A percentile compares a stretch with the other conserved stretches of the same genome.
Evolutionary conservation across 2,329 filamentous ascomycete species (phyloP).

Genomic region (Fusarium sp.): DNA sequence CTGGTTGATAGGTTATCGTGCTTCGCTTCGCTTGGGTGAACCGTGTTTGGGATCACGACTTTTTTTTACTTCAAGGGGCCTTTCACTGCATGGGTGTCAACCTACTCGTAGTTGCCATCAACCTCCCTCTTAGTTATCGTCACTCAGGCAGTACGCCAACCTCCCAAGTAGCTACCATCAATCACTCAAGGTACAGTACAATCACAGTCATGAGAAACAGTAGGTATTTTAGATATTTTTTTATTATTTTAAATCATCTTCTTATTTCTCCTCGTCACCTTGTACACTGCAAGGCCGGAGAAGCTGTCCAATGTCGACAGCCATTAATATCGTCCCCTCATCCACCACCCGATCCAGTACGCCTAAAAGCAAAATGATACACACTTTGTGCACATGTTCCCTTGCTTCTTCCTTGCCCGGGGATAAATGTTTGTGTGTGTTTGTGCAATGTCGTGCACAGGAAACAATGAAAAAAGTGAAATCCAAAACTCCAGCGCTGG

Average conservation of each 20-base stretch:
- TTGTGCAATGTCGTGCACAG: constrained; percentile 24
- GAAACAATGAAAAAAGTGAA: constrained; percentile 16
- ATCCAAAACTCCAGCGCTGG: constrained; percentile 38
- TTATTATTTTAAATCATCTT: constrained; percentile 21
- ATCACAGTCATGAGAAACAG: neutral
- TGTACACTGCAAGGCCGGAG: constrained; percentile 36
- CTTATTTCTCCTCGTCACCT: constrained; percentile 36
- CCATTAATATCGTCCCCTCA: constrained; percentile 34
- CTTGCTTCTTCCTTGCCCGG: constrained; percentile 14
- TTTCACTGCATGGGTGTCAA: constrained; percentile 24
- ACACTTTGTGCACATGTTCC: constrained; percentile 26
- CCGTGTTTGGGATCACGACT: constrained; percentile 22
- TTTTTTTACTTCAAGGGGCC: neutral
- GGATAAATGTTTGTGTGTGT: constrained; percentile 31
- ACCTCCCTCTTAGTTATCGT: neutral
- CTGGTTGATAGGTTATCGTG: constrained; percentile 4
- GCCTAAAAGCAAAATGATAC: neutral
- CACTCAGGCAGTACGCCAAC: neutral
- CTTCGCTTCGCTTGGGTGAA: constrained; percentile 19
- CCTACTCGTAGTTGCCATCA: neutral
- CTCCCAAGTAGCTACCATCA: no score
- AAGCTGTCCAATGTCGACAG: constrained; percentile 38
- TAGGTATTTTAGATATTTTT: constrained; percentile 26
- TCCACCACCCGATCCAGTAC: constrained; percentile 26
- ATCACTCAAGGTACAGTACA: neutral